Conservation (phyloP, 495 filamentous ascomycete genomes). For the Aeminium ludgeri region DNA sequence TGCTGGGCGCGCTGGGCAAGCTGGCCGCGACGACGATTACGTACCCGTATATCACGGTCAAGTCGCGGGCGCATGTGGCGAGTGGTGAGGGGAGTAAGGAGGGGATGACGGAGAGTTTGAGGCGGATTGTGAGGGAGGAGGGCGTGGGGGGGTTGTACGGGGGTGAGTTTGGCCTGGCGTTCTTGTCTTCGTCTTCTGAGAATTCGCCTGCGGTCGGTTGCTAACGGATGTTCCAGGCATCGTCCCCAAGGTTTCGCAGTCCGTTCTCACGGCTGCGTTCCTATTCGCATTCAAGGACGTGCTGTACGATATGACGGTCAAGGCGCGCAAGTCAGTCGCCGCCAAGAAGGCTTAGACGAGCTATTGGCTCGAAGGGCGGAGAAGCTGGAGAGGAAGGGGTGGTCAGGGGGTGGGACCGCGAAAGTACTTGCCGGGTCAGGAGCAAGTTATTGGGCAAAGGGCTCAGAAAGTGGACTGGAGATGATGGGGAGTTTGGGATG, state of each 20-base stretch:
- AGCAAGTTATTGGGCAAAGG: no score
- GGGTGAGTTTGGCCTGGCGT: constrained; percentile 36
- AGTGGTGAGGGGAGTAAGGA: constrained; percentile 44
- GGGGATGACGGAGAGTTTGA: constrained; percentile 53
- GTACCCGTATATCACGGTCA: constrained; percentile 96
- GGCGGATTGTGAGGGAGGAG: constrained; percentile 67
- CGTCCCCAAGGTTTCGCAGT: constrained; percentile 88
- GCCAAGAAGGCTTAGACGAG: constrained; percentile 2
- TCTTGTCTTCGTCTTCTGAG: no score
- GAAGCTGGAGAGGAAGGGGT: no score
- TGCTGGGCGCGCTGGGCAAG: constrained; percentile 85
- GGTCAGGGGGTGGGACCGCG: no score
- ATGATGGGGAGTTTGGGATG: no score
- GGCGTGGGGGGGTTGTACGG: constrained; percentile 83
- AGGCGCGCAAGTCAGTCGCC: constrained; percentile 34
- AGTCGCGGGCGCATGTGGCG: constrained; percentile 90
- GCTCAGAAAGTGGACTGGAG: no score
- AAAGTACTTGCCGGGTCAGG: no score
- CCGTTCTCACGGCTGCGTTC: constrained; percentile 88
- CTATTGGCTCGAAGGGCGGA: no score
- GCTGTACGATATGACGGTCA: constrained; percentile 45
- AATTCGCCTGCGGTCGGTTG: no score
- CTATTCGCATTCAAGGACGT: constrained; percentile 97
- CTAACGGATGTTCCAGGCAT: constrained; percentile 44
- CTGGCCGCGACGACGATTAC: constrained; percentile 83